Base-by-base conservation (phyloP, 2,329 filamentous ascomycete species). In the Paracoccidioides lutzii region DNA sequence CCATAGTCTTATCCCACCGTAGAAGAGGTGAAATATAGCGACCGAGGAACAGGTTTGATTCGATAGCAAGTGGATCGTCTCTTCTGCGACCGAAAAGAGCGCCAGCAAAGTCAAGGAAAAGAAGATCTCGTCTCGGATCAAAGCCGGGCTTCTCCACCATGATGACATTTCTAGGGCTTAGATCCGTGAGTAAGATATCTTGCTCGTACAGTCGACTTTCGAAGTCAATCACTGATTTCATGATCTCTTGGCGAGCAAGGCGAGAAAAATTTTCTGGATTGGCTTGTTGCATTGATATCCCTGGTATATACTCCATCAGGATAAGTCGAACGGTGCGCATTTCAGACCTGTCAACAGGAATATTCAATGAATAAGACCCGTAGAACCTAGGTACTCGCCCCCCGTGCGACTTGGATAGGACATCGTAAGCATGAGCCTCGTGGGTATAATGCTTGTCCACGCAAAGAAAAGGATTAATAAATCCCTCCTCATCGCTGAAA, bases 381-480 rank as follows among this genome's bases (percentile, higher is more conserved):
- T 62, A 61, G 54, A 58, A 65, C 43, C 12, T 59, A 4, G 61
- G 62, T 35, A 64, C 60, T 8, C n/a, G 38, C 12, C 15, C 6
- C 2, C 60, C 59, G 46, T 65, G 62, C 22, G 61, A 28, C 4
- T 62, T 52, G n/a, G 35, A 45, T 38, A 64, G 57, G 22, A 8
- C n/a, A 30, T 15, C 51, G 52, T 64, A 65, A 32, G 58, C 55
- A 53, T 57, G 53, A 5, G 52, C 59, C 46, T 66, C 62, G 37
- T 64, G 59, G 7, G 62, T 64, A 55, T 64, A 65, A 55, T 62
- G 53, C n/a, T 59, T 52, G 53, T 65, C 60, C 46, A 62, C 56
- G 52, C 58, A 62, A 35, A 56, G 52, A 40, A 65, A 65, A n/a
- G 60, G 63, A 45, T 65, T 58, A 38, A 62, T 35, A 55, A 53